Base-by-base conservation (phyloP, 139 green algal species). In the Micromonas pusilla region DNA sequence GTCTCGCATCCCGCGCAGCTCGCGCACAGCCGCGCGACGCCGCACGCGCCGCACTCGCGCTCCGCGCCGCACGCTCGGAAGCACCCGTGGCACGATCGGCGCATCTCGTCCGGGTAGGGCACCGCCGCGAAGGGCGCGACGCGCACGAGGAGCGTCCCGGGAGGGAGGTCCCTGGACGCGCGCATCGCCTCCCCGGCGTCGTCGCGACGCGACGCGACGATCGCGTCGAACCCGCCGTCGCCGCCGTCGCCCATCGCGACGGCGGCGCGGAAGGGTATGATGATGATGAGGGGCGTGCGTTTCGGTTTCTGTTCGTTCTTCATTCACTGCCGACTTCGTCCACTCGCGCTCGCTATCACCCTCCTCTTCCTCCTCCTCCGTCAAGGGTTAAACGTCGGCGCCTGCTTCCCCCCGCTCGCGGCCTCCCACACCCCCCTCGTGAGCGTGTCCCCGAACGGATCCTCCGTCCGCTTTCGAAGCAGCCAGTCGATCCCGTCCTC, bases 371-470 rank as follows among this genome's bases (percentile, higher is more conserved):
- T 9, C 9, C 45, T 9, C 16, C 16, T 57, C 16, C 45, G 45
- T 57, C 45, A 6, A n/a, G 63, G 13, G 28, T 70, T 31, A 30
- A 78, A 78, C 5, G 72, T 94, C n/a, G 92, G 92, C 26, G 93
- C 93, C 80, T 90, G 87, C 23, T 82, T 68, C 33, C 70, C n/a
- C n/a, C n/a, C 34, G 28, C 84, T 85, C 16, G 81, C 83, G 0
- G 80, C 68, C 81, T 97, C 93, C 54, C 93, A 96, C 62, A 90
- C 36, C 60, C 93, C 25, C 0, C 93, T 83, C 1, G 70, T 72
- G 19, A 82, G 20, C 20, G 94, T 70, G n/a, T 92, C 87, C 53
- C 62, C 60, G 86, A 95, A 97, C 0, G 92, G 93, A 79, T 97
- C 93, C 2, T 53, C 4, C 71, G 89, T 72, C 21, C 92, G 82